Base-by-base conservation (phyloP, 2,329 filamentous ascomycete species). In the Phyllosticta ampelicida region DNA sequence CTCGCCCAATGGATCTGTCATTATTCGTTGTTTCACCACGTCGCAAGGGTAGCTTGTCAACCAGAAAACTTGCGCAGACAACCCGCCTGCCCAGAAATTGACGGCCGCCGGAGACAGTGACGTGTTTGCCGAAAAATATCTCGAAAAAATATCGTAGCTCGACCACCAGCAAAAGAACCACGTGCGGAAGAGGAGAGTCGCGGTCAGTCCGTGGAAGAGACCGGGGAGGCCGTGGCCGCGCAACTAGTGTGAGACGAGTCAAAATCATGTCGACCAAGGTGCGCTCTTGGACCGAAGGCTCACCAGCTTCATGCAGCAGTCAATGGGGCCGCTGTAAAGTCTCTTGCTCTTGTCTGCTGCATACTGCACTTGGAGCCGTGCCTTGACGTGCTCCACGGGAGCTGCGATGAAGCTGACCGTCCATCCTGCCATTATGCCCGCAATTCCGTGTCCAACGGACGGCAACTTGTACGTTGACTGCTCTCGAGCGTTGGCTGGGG, bases 121-220 rank as follows among this genome's bases (percentile, higher is more conserved):
- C 2, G 91, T 96, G 65, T 84, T 77, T 18, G 81, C 73, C 57
- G 81, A 77, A 68, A 97, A 76, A 60, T 79, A 74, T 20, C 83
- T 79, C 5, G 89, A 88, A 64, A 97, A 80, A 28, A 96, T 65
- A 67, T 96, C 92, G 76, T 99, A 99, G 61, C 85, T 87, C n/a
- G 86, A 85, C 94, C 94, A 99, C 91, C 91, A 97, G 77, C 86
- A 94, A 80, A 96, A 96, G 79, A 99, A 99, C 75, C 92, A 95
- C 13, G 85, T 84, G 18, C 94, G 83, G 76, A 97, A 97, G 53
- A 97, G 73, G 53, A 97, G 77, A 0, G 94, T 97, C 1, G 94
- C 89, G 44, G 74, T 77, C 11, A 99, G 80, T 0, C 94, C 94
- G 69, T 90, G 90, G 72, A 92, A 99, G 8, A 99, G 72, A 36